Evolutionary conservation across 163 green algal species (phyloP).

Genomic region (Chlamydomonas reinhardtii): DNA sequence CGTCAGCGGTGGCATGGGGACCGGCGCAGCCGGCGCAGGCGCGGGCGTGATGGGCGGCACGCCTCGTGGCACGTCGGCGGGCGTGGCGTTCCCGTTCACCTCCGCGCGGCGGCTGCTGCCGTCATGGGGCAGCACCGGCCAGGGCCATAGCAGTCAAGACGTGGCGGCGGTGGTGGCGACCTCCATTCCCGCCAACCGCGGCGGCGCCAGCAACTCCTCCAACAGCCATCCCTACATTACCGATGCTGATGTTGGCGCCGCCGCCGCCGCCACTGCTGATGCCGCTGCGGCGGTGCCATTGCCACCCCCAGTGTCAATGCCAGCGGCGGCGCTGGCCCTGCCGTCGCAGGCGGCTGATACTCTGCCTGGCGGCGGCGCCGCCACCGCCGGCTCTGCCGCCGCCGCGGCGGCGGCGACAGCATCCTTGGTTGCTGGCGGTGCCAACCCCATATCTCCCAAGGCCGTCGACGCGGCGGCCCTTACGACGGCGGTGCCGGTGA

Average conservation of each 20-base stretch:
- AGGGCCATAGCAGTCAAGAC: background rate
- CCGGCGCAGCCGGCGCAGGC: no score
- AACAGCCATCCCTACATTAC: no score
- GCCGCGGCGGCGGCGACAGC: no score
- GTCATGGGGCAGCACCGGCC: background rate
- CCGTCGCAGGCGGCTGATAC: no score
- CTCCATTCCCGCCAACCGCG: background rate
- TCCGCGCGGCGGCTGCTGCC: conserved; percentile 22
- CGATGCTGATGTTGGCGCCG: background rate
- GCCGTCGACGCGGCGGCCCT: no score
- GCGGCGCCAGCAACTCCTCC: no score
- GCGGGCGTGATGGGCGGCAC: background rate
- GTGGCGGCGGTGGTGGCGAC: background rate
- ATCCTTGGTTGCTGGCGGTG: no score
- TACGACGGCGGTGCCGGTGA: no score
- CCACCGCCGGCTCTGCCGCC: background rate
- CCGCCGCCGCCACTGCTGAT: conserved; percentile 10
- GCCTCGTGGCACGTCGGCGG: background rate
- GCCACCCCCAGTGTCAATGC: background rate
- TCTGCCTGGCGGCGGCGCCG: background rate
- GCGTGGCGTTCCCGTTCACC: background rate
- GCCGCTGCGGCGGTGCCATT: background rate
- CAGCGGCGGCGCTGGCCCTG: background rate
- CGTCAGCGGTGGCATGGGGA: no score
- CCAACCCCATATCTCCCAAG: background rate